Percentiles rank a stretch among this genome's conserved stretches.
These are phyloP conservation scores for Euryodendron excelsum DNA, from an alignment of 148 eudicot species.

Conservation along the genomic window DNA sequence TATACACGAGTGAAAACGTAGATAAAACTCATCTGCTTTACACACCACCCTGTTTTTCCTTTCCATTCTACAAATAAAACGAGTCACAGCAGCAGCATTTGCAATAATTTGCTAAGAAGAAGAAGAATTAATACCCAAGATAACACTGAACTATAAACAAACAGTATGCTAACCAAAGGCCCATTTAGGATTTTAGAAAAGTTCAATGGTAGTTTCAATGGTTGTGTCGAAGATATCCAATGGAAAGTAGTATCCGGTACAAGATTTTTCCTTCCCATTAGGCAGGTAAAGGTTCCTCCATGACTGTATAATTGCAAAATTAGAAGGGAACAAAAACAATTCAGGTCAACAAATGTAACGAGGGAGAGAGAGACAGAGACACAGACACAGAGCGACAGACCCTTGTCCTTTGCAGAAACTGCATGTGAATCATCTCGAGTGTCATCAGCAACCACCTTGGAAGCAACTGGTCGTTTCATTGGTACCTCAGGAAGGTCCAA, in stretches of 20 bases:
- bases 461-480: constrained; percentile 53
- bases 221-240: background rate
- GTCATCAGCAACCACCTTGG: constrained; percentile 24
- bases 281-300: constrained; percentile 81
- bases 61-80: too few species aligned
- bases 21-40: too few species aligned
- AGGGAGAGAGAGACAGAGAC: background rate
- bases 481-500: constrained; percentile 78
- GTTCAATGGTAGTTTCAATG: background rate
- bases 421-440: constrained; percentile 29
- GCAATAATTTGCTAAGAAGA: too few species aligned
- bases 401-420: constrained; percentile 44
- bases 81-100: too few species aligned
- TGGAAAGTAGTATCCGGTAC: background rate
- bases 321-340: background rate
- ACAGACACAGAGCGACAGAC: constrained; percentile 25
- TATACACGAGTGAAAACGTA: too few species aligned
- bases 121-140: too few species aligned
- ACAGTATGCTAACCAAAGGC: too few species aligned
- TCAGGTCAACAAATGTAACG: background rate
- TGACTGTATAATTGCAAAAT: constrained; percentile 31
- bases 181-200: too few species aligned
- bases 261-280: background rate
- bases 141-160: too few species aligned
- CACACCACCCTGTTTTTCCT: too few species aligned